Evolutionary conservation across 176 grass and related monocot genomes (phyloP), one percentile per base, ranked within the genome.

Genomic region (Aegilops speltoides): DNA sequence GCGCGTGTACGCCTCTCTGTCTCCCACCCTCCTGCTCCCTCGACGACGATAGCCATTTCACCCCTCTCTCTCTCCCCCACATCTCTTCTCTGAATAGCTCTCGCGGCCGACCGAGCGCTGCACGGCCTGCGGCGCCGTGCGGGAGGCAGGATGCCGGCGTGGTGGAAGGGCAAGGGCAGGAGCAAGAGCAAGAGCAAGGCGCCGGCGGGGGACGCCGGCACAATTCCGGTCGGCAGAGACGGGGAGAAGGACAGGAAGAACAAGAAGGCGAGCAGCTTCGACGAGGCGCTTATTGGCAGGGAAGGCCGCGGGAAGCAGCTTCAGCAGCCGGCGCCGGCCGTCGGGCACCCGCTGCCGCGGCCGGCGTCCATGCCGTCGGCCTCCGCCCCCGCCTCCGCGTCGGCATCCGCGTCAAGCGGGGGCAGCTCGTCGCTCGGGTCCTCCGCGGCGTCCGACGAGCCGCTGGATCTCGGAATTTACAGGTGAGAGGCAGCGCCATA

Each of bases 401-500:
- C 85, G 0, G 92, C 33, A 20, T 87, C 85, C 17, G 86, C 72
- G 22, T 86, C 84, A 37, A 84, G 73, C 66, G 88, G 74, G 13
- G 46, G 85, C 29, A 83, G 74, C 78, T 95, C 94, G 0, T 95
- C 94, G 78, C 82, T 91, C 40, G 90, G 64, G 5, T 91, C 90
- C 8, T 91, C 90, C 36, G 87, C 85, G 68, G 90, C 94, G 26
- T 95, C 89, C 50, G 94, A 95, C 74, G 94, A 93, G 54, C 79
- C 75, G 41, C 72, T 82, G 82, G 94, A 91, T 93, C 89, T 91
- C 41, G 91, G 78, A 2, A 40, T 79, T 61, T 86, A 81, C 79
- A 91, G 94, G 94, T 93, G 83, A 85, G 71, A 54, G 14, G 20
- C 38, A 1, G 64, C 45, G 24, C 64, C 41, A 24, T 34, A 11